Conservation (phyloP, 306 rosid genomes). For the Hippophae tibetana region DNA sequence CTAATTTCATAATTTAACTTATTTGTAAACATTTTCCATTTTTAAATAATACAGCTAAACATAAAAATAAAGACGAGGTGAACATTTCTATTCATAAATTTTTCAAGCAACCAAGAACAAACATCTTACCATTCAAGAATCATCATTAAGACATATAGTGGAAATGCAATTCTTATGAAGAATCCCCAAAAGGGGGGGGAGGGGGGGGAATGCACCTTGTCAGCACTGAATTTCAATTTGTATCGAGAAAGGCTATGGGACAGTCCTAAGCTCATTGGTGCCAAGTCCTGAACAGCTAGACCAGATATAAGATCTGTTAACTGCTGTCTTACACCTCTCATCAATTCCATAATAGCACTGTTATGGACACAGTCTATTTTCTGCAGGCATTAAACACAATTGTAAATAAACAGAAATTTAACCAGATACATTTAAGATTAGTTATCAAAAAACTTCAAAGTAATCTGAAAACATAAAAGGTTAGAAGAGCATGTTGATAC, state of each 20-base stretch:
- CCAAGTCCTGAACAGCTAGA: slow-evolving; percentile 79
- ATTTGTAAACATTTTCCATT: too few species aligned
- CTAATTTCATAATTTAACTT: too few species aligned
- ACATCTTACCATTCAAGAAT: too few species aligned
- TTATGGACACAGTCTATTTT: slow-evolving; percentile 81
- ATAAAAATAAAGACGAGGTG: too few species aligned
- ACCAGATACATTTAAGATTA: background rate
- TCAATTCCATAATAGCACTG: slow-evolving; percentile 78
- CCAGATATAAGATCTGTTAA: slow-evolving; percentile 74
- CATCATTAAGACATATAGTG: too few species aligned
- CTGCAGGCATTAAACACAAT: slow-evolving; percentile 31
- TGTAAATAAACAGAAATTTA: slow-evolving; percentile 2
- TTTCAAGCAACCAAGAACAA: too few species aligned
- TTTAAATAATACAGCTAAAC: too few species aligned
- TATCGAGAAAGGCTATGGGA: slow-evolving; percentile 90
- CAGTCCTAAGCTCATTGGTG: slow-evolving; percentile 94
- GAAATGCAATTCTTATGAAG: too few species aligned
- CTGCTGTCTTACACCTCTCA: slow-evolving; percentile 83
- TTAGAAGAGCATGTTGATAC: background rate
- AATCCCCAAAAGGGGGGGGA: background rate
- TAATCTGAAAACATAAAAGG: background rate
- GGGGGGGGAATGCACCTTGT: slow-evolving; percentile 46
- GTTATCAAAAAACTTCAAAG: background rate
- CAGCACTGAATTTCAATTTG: slow-evolving; percentile 91
- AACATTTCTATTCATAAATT: too few species aligned